These are phyloP conservation scores for Teratosphaeria nubilosa DNA, from an alignment of 2,329 filamentous ascomycete genomes.

Conservation along the genomic window DNA sequence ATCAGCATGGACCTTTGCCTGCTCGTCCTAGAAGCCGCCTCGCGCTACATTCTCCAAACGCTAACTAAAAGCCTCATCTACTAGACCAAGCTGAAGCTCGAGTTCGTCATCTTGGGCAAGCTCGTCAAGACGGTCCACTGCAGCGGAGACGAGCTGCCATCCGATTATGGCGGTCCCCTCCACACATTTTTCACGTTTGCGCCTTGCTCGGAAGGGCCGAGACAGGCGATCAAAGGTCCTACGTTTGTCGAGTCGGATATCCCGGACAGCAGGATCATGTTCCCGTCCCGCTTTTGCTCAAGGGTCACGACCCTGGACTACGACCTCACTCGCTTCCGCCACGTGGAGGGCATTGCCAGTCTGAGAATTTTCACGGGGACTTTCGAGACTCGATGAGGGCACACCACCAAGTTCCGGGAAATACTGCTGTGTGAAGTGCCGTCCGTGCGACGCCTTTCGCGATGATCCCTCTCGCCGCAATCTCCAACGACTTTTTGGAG, in stretches of 20 bases:
- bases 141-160: not conserved
- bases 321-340: not conserved
- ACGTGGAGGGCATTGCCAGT: not conserved
- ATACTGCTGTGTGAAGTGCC: not conserved
- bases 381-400: not conserved
- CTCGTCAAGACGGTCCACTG: slow-evolving; percentile 10
- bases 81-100: slow-evolving; percentile 26
- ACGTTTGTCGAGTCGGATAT: not conserved
- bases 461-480: no score
- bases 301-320: not conserved
- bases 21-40: slow-evolving; percentile 24
- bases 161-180: not conserved
- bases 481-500: no score
- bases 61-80: slow-evolving; percentile 29
- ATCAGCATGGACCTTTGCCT: slow-evolving; percentile 28
- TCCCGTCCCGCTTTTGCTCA: not conserved
- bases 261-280: not conserved
- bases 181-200: not conserved
- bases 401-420: not conserved
- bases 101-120: slow-evolving; percentile 23
- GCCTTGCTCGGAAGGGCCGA: not conserved
- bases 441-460: not conserved
- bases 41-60: slow-evolving; percentile 25
- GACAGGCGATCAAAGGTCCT: not conserved
- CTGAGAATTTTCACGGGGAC: not conserved